A percentile compares a stretch with the other conserved stretches of the same genome.
phyloP scores from a whole-genome alignment of 2,329 filamentous ascomycete genomes.

The Colletotrichum sp. region DNA sequence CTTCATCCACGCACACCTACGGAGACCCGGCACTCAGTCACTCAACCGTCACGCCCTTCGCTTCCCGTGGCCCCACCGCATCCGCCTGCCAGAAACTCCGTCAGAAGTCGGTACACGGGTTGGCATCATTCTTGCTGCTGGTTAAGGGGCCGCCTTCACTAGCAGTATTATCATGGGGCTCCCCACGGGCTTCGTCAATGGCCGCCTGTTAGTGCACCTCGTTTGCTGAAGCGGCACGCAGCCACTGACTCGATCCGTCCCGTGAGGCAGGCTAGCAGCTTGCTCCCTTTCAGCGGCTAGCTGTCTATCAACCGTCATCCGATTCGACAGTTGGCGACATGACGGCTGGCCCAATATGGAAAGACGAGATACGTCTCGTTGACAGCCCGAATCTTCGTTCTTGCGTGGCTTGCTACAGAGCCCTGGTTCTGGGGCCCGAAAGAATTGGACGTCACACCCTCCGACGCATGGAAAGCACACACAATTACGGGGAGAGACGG shows the following conservation, averaged over 20 bases:
- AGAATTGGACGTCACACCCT: not conserved
- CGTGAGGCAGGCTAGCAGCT: not conserved
- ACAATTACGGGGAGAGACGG: not conserved
- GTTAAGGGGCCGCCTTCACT: not conserved
- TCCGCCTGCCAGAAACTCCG: not conserved
- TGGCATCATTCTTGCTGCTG: not conserved
- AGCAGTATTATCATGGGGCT: not conserved
- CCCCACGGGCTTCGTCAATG: not conserved
- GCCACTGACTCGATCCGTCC: slow-evolving; percentile 8
- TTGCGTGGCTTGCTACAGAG: not conserved
- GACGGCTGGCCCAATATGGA: not conserved
- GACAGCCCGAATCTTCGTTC: not conserved
- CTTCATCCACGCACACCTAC: slow-evolving; percentile 15
- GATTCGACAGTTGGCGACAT: not conserved
- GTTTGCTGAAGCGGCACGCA: not conserved
- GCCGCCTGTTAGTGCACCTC: not conserved
- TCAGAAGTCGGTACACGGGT: slow-evolving; percentile 7
- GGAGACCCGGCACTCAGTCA: not conserved
- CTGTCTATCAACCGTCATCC: not conserved
- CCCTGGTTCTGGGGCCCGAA: not conserved
- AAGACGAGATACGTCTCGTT: not conserved
- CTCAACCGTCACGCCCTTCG: slow-evolving; percentile 22
- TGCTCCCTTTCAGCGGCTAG: not conserved
- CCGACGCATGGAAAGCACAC: not conserved
- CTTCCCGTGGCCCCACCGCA: slow-evolving; percentile 40